These are phyloP conservation scores for Arabidopsis suecica DNA, from an alignment of 345 rosid species.

Conservation along the genomic window DNA sequence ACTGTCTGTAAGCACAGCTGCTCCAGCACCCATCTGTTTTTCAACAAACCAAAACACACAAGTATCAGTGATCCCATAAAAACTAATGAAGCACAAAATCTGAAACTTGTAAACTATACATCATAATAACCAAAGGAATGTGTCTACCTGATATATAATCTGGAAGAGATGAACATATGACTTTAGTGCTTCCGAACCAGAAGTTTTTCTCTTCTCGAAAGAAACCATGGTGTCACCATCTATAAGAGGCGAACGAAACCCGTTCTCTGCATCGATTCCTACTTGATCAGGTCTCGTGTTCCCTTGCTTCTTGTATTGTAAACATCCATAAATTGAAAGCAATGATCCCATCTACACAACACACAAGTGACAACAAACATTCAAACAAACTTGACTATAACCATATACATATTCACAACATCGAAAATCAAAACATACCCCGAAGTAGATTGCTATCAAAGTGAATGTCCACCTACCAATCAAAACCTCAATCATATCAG, in stretches of 20 bases:
- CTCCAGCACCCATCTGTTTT: conserved; percentile 64
- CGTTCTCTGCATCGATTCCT: conserved; percentile 55
- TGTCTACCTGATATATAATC: conserved; percentile 65
- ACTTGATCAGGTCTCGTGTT: conserved; percentile 20
- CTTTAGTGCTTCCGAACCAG: conserved; percentile 38
- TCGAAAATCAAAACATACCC: conserved; percentile 53
- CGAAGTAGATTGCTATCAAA: conserved; percentile 65
- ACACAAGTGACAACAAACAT: conserved; percentile 8
- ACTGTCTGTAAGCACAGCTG: conserved; percentile 67
- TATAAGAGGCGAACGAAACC: conserved; percentile 48
- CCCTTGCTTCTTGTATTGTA: conserved; percentile 41
- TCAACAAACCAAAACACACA: conserved; percentile 22
- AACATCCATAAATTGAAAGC: conserved; percentile 69
- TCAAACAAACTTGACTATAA: conserved; percentile 37
- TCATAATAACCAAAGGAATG: not conserved
- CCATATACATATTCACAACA: conserved; percentile 45
- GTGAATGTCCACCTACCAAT: conserved; percentile 69
- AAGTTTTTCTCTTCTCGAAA: conserved; percentile 17
- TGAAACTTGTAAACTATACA: not conserved
- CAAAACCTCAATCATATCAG: not conserved
- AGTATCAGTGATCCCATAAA: not conserved
- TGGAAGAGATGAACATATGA: conserved; percentile 56
- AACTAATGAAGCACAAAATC: not conserved
- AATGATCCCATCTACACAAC: conserved; percentile 59
- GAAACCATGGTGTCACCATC: conserved; percentile 39